Evolutionary conservation across 768 basidiomycete genomes (phyloP).

Genomic region (Mycena venus): DNA sequence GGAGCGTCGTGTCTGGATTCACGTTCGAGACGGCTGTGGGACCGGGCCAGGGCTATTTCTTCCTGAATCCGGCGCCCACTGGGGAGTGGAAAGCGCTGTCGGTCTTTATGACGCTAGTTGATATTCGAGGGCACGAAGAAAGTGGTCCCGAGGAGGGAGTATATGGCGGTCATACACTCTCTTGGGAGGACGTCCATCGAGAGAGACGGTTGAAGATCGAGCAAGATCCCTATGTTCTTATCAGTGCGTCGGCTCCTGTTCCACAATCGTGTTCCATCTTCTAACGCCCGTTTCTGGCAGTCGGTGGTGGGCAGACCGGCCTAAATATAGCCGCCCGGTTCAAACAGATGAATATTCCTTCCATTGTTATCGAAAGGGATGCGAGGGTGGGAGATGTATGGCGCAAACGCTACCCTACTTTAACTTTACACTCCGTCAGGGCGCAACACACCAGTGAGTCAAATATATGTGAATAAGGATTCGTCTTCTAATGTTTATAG

Average conservation of each 20-base stretch:
- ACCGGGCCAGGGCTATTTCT: conserved; percentile 29
- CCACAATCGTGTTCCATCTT: not conserved
- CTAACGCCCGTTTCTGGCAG: conserved; percentile 32
- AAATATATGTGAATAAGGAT: not conserved
- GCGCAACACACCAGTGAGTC: conserved; percentile 33
- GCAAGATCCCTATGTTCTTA: conserved; percentile 35
- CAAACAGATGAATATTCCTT: conserved; percentile 52
- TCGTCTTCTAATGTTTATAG: conserved; percentile 31
- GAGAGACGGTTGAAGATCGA: conserved; percentile 32
- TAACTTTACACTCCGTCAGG: conserved; percentile 57
- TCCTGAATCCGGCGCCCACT: not conserved
- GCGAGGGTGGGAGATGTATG: conserved; percentile 55
- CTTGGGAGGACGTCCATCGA: conserved; percentile 31
- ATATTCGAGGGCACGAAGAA: conserved; percentile 40
- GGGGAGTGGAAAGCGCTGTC: conserved; percentile 31
- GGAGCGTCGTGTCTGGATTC: conserved; percentile 29
- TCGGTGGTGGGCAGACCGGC: conserved; percentile 59
- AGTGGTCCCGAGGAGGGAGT: conserved; percentile 17
- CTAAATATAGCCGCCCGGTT: conserved; percentile 57
- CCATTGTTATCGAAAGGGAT: conserved; percentile 52
- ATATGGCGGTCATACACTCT: conserved; percentile 30
- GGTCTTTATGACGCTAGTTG: conserved; percentile 22
- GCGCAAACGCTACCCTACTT: conserved; percentile 56
- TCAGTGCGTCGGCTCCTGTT: conserved; percentile 20
- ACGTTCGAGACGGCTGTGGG: conserved; percentile 32